phyloP scores from a whole-genome alignment of 306 rosid species.

The Arachis hypogaea region DNA sequence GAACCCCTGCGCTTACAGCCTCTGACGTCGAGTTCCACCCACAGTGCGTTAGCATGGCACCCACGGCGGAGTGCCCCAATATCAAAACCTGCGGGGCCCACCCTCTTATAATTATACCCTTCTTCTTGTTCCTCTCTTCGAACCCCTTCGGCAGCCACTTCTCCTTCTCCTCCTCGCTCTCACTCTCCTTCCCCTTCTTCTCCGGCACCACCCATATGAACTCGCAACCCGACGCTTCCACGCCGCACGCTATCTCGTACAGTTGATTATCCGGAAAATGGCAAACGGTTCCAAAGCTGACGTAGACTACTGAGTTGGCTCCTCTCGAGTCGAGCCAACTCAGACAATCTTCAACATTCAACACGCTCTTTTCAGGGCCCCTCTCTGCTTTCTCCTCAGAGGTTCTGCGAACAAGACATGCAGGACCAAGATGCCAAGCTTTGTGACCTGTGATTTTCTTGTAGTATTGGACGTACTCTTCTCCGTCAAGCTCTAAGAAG shows the following conservation, averaged over 20 bases:
- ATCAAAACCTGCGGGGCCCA: slow-evolving; percentile 42
- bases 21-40: slow-evolving; percentile 41
- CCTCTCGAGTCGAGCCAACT: slow-evolving; percentile 35
- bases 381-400: slow-evolving; percentile 32
- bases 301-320: slow-evolving; percentile 33
- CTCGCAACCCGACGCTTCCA: slow-evolving; percentile 4
- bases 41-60: slow-evolving; percentile 34
- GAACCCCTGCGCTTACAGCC: slow-evolving; percentile 30
- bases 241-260: slow-evolving; percentile 34
- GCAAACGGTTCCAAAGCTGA: slow-evolving; percentile 34
- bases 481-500: slow-evolving; percentile 42
- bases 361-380: slow-evolving; percentile 9
- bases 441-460: slow-evolving; percentile 22
- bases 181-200: slow-evolving; percentile 28
- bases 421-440: slow-evolving; percentile 48
- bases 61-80: background rate
- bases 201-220: slow-evolving; percentile 43
- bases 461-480: slow-evolving; percentile 30
- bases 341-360: slow-evolving; percentile 15
- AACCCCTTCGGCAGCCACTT: slow-evolving; percentile 41
- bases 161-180: background rate
- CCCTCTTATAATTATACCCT: slow-evolving; percentile 28
- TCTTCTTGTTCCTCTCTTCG: slow-evolving; percentile 29
- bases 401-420: slow-evolving; percentile 11
- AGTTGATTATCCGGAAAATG: slow-evolving; percentile 31